Evolutionary conservation across 345 rosid genomes (phyloP), one percentile per base, ranked within the genome.

Genomic region (Syzygium grande): DNA sequence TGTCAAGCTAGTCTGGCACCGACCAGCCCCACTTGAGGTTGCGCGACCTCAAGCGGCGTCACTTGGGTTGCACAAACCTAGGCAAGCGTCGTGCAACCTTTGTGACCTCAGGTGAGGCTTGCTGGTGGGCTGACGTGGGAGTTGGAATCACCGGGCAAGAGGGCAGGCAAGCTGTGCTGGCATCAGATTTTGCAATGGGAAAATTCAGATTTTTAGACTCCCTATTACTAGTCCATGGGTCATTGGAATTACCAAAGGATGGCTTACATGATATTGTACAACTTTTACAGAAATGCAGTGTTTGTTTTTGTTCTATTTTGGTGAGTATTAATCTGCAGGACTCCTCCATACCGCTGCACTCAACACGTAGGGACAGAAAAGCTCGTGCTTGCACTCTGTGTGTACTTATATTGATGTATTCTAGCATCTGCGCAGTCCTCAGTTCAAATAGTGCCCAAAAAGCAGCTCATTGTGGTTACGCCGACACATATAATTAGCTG

Each of bases 111-210:
- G n/a, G n/a, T n/a, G n/a, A n/a, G n/a, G n/a, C n/a, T n/a, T n/a
- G n/a, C n/a, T n/a, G n/a, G n/a, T n/a, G n/a, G 98, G 99, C 99
- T 90, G 99, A 96, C 89, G 98, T 98, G 56, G 99, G 99, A 87
- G 96, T 98, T 88, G 99, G 99, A 54, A 97, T 98, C 86, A 94
- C 96, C 52, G 99, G 99, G 88, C 98, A 97, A 92, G 99, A 98
- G 92, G 99, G 99, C 84, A 94, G 99, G 55, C 99, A 98, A 92
- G 99, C 99, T 90, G 99, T 97, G 54, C 97, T 98, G 99, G 96
- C 99, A 87, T 96, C 99, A 27, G 99, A 98, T 91, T 98, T 97
- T 87, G 95, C 99, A 56, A 94, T 98, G 98, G 99, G 98, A 63
- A 99, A 96, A 90, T 98, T 98, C 87, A 96, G 98, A 91, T 97